A percentile compares a stretch with the other conserved stretches of the same genome.
phyloP scores from a whole-genome alignment of 169 alveolate genomes.

The Plasmodium ovale region DNA sequence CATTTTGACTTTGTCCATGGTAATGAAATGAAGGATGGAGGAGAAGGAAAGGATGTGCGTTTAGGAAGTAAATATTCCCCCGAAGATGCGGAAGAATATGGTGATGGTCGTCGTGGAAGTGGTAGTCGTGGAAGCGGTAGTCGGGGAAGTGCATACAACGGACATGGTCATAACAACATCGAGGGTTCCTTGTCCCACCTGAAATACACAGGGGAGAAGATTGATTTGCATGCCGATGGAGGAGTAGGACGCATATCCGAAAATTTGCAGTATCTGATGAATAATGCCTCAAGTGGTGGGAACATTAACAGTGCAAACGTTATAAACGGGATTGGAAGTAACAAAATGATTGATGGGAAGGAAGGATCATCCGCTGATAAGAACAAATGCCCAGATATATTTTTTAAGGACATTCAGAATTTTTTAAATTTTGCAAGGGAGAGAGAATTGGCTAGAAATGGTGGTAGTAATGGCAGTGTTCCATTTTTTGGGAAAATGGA shows the following conservation, averaged over 20 bases:
- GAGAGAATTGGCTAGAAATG: too few relatives aligned
- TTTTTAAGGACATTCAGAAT: conserved; percentile 57
- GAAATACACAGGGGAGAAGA: too few relatives aligned
- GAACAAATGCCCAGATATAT: conserved; percentile 16
- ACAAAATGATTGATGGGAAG: not conserved
- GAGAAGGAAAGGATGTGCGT: too few relatives aligned
- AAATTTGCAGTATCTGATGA: too few relatives aligned
- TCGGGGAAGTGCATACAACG: not conserved
- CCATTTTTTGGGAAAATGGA: not conserved
- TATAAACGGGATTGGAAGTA: not conserved
- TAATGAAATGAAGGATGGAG: too few relatives aligned
- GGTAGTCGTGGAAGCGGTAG: not conserved
- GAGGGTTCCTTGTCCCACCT: too few relatives aligned
- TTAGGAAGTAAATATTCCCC: too few relatives aligned
- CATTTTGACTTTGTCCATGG: too few relatives aligned
- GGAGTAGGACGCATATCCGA: too few relatives aligned
- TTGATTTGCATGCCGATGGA: too few relatives aligned
- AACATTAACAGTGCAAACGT: not conserved
- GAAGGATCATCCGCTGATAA: conserved; percentile 7
- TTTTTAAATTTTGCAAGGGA: conserved; percentile 53
- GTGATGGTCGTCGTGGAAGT: not conserved
- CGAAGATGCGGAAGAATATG: not conserved
- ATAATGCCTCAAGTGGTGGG: too few relatives aligned
- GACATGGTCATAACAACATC: not conserved
- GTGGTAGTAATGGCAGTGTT: not conserved